Evolutionary conservation across 2,329 filamentous ascomycete species (phyloP), one percentile per base, ranked within the genome.

Genomic region (Volutella citrinella): DNA sequence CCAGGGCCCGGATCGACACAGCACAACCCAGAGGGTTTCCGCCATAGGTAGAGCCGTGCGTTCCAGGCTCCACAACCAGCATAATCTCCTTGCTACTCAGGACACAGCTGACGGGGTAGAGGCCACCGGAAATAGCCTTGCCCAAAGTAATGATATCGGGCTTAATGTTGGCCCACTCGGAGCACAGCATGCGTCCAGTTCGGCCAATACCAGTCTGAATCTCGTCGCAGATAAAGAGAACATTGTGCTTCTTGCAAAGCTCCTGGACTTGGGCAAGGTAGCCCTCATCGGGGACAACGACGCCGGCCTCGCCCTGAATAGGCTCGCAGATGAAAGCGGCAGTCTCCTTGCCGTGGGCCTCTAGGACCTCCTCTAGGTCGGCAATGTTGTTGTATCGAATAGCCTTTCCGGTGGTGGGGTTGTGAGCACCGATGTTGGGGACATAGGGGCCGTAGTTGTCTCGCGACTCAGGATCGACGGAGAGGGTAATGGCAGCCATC

Each of bases 71-170:
- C 45, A 98, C 75, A 9, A 91, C 93, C 48, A 96, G 77, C 90
- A 98, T 96, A 45, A 97, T 74, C 37, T 96, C 90, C 66, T 84
- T 89, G 54, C 82, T 82, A 43, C 85, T 84, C 32, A 98, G 74
- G 30, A 98, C 90, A 54, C 84, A 89, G 42, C 89, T 95, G 38
- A 98, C 93, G n/a, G 93, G 93, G 68, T 98, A 98, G 84, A 97
- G 93, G 63, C 93, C 93, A 45, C 93, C 93, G 20, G 89, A 95
- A 60, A 98, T 95, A 51, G 93, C 93, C 72, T 98, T 98, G 57
- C 93, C 93, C 20, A 98, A 80, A 29, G 95, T 83, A 16, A 98
- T 84, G 56, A 98, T 76, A 60, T 98, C 93, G 23, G 91, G 93
- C 72, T 91, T 94, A 72, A 98, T 89, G 50, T 83, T 86, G 36